Percentiles rank a stretch among this genome's conserved stretches.
Conservation (phyloP, 371 early-diverging fungal genomes). For the Zopfochytrium polystomum region DNA sequence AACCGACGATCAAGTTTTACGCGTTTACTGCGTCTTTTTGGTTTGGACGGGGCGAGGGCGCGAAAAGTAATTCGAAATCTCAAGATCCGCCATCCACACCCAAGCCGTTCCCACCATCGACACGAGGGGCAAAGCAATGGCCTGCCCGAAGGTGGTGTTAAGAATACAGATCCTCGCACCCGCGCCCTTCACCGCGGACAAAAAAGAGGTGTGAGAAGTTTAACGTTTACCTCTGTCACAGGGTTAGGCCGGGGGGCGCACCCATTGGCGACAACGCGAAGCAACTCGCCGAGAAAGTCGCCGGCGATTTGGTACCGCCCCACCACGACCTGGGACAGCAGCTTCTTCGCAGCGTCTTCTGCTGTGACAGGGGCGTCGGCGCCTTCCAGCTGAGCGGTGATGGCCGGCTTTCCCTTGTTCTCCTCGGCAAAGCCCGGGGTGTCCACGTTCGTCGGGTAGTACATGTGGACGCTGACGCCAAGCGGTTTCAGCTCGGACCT, state of each 20-base stretch:
- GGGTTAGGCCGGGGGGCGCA: constrained; percentile 35
- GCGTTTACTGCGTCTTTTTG: too few species aligned
- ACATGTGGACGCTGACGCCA: constrained; percentile 33
- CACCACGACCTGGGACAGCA: constrained; percentile 27
- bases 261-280: constrained; percentile 25
- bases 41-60: too few species aligned
- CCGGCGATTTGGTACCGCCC: constrained; percentile 32
- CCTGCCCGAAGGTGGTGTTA: background rate
- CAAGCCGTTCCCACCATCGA: background rate
- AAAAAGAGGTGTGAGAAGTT: background rate
- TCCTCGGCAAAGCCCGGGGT: constrained; percentile 44
- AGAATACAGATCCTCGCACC: background rate
- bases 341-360: constrained; percentile 29
- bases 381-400: constrained; percentile 44
- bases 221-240: constrained; percentile 25
- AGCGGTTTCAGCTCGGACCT: constrained; percentile 38
- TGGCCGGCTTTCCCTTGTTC: constrained; percentile 44
- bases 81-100: background rate
- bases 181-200: background rate
- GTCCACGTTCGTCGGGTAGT: constrained; percentile 43
- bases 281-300: constrained; percentile 34
- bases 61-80: background rate
- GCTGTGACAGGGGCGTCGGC: constrained; percentile 23
- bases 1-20: too few species aligned
- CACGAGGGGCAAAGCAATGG: background rate